These are phyloP conservation scores for Dalechampia spathulata DNA, from an alignment of 441 rosid genomes.

Conservation along the genomic window DNA sequence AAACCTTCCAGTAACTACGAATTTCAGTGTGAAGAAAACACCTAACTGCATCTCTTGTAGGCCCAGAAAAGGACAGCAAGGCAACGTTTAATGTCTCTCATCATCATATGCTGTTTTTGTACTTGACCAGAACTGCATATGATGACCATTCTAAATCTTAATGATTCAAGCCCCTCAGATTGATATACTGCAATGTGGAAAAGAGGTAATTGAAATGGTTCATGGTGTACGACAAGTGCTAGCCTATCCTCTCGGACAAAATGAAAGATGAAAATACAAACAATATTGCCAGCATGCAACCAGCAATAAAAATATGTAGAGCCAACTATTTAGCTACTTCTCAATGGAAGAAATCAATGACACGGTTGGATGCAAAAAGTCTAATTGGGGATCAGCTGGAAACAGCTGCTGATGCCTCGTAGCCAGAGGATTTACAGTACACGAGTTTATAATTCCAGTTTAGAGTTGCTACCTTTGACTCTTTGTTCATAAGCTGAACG, in stretches of 20 bases:
- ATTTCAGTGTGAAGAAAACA: no score
- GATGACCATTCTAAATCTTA: neutral
- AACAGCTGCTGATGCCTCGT: no score
- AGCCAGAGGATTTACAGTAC: no score
- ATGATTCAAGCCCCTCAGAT: neutral
- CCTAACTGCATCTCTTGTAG: no score
- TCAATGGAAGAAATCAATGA: neutral
- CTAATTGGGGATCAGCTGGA: neutral
- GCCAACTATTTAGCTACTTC: neutral
- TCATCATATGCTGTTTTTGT: neutral
- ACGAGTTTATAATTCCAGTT: no score
- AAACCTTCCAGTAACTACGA: no score
- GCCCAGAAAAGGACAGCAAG: no score
- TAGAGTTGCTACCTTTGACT: conserved; percentile 59
- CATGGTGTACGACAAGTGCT: no score
- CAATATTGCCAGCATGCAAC: neutral
- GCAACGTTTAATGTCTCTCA: no score
- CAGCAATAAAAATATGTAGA: neutral
- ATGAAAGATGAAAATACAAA: neutral
- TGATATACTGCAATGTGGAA: no score
- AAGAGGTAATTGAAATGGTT: no score
- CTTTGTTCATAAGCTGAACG: conserved; percentile 66
- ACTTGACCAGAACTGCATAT: neutral
- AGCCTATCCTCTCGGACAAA: no score
- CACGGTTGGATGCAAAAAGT: neutral